Evolutionary conservation across 148 eudicot species (phyloP).

Genomic region (Diospyros lotus): DNA sequence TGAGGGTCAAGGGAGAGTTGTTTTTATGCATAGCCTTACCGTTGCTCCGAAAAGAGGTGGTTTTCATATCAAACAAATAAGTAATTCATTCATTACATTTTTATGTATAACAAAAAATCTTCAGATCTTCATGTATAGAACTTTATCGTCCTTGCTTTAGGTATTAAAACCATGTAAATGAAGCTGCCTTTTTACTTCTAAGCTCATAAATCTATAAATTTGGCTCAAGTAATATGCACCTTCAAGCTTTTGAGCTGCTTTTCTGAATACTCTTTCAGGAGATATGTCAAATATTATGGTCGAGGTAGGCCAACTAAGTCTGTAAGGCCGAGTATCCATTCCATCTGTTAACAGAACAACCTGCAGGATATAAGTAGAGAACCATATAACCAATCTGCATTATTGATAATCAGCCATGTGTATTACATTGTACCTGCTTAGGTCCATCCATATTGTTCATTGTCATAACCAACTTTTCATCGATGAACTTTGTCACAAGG

Average conservation of each 20-base stretch:
- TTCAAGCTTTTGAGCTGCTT: constrained; percentile 49
- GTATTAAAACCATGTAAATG: background rate
- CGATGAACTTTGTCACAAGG: constrained; percentile 75
- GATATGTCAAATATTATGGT: constrained; percentile 74
- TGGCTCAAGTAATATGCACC: constrained; percentile 31
- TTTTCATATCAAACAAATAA: background rate
- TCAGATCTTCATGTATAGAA: background rate
- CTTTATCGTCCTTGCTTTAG: background rate
- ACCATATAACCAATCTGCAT: constrained; percentile 15
- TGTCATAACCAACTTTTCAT: constrained; percentile 57
- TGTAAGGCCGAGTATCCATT: constrained; percentile 82
- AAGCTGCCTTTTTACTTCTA: background rate
- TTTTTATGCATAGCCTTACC: too few relatives aligned
- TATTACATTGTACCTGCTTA: constrained; percentile 50
- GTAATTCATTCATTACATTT: too few relatives aligned
- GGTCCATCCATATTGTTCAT: constrained; percentile 44
- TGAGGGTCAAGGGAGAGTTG: too few relatives aligned
- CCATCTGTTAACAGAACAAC: constrained; percentile 96
- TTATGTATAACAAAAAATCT: background rate
- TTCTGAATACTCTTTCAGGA: constrained; percentile 41
- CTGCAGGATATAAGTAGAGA: constrained; percentile 29
- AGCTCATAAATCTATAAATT: background rate
- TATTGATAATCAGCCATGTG: constrained; percentile 12
- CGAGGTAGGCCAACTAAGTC: constrained; percentile 80
- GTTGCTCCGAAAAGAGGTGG: background rate